phyloP scores from a whole-genome alignment of 2,329 filamentous ascomycete species.

The Lizonia empirigonia region DNA sequence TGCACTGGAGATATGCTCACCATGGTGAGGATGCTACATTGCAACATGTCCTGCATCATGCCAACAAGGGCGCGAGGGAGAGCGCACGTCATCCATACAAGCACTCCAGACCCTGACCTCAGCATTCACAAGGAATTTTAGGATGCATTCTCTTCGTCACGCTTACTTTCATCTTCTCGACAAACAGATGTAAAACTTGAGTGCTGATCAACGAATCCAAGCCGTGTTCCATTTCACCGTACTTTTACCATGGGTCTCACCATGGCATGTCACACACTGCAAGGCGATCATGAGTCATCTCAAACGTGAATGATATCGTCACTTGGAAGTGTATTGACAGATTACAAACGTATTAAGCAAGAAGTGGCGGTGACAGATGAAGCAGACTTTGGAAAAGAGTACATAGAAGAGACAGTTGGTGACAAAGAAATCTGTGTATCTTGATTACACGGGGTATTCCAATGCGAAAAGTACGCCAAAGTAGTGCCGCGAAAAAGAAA shows the following conservation, averaged over 20 bases:
- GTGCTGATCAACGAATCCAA: not conserved
- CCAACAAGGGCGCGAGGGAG: slow-evolving; percentile 1
- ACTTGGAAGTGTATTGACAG: not conserved
- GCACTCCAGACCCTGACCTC: not conserved
- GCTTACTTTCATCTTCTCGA: not conserved
- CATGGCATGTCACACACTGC: not conserved
- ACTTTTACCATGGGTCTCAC: not conserved
- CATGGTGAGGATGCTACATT: not conserved
- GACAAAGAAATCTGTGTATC: not conserved
- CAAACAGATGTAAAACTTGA: too few relatives aligned
- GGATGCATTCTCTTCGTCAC: not conserved
- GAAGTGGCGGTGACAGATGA: not conserved
- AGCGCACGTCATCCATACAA: slow-evolving; percentile 5
- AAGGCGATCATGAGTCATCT: not conserved
- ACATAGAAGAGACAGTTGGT: not conserved
- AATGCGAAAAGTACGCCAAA: not conserved
- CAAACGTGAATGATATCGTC: not conserved
- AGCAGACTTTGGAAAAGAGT: not conserved
- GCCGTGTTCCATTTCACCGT: not conserved
- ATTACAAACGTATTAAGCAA: slow-evolving; percentile 1
- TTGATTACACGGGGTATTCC: slow-evolving; percentile 4
- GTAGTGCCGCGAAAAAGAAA: not conserved
- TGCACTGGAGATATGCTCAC: not conserved
- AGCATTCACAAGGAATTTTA: not conserved
- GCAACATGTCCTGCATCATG: not conserved